A percentile compares a stretch with the other conserved stretches of the same genome.
Evolutionary conservation across 352 stramenopile species (phyloP).

Genomic region (Phytophthora quininea): DNA sequence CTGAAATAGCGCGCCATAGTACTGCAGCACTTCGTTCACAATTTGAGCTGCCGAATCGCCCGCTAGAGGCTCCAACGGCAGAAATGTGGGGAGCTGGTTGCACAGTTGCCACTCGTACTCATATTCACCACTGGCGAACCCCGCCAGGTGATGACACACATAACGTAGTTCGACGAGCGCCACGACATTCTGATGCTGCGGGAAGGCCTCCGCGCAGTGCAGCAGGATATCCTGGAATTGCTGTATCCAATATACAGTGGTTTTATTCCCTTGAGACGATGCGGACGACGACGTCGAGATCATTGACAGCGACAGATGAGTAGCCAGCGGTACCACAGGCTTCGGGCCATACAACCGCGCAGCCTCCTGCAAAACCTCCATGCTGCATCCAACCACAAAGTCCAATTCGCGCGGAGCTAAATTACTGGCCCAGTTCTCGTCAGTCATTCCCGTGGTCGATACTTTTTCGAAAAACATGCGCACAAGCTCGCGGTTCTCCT

Average conservation of each 20-base stretch:
- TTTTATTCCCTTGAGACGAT: constrained; percentile 51
- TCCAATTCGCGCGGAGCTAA: constrained; percentile 47
- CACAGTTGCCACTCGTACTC: constrained; percentile 83
- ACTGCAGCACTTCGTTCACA: constrained; percentile 79
- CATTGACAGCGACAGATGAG: constrained; percentile 46
- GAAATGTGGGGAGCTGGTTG: constrained; percentile 59
- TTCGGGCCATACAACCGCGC: constrained; percentile 73
- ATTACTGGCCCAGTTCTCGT: constrained; percentile 63
- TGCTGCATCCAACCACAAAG: constrained; percentile 62
- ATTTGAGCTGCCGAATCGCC: constrained; percentile 65
- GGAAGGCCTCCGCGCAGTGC: constrained; percentile 74
- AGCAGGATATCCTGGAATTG: constrained; percentile 79
- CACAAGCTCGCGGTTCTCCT: constrained; percentile 73
- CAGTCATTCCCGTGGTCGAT: constrained; percentile 66
- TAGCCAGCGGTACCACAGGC: constrained; percentile 35
- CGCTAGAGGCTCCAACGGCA: constrained; percentile 52
- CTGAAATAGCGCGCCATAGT: constrained; percentile 71
- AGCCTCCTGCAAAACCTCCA: constrained; percentile 80
- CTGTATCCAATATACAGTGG: constrained; percentile 78
- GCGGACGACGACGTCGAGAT: constrained; percentile 42
- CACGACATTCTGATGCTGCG: constrained; percentile 64
- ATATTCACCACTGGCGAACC: constrained; percentile 60
- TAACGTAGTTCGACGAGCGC: constrained; percentile 83
- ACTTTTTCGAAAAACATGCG: constrained; percentile 85
- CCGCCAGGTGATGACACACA: constrained; percentile 79